phyloP scores from a whole-genome alignment of 306 rosid species.

The Pachyrhizus erosus region DNA sequence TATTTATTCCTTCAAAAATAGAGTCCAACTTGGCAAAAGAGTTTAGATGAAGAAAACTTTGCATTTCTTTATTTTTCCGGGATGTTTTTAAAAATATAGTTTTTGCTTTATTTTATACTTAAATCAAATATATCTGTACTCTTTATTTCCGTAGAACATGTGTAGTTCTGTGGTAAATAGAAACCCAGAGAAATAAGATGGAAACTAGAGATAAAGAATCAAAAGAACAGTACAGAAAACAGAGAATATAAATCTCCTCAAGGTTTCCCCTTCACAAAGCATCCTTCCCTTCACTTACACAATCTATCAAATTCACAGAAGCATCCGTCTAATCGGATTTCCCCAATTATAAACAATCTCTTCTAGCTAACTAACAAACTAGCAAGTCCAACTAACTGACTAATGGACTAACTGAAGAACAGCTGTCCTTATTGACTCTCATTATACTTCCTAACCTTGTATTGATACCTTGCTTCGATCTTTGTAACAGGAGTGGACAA shows the following conservation, averaged over 20 bases:
- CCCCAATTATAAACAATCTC: neutral
- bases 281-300: neutral
- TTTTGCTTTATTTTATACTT: neutral
- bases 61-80: neutral
- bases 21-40: neutral
- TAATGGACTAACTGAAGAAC: neutral
- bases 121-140: neutral
- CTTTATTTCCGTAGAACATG: neutral
- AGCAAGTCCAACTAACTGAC: neutral
- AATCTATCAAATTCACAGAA: neutral
- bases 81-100: neutral
- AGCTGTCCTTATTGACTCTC: neutral
- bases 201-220: neutral
- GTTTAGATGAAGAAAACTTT: constrained; percentile 21
- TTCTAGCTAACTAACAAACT: neutral
- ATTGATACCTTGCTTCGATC: constrained; percentile 11
- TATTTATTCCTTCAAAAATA: constrained; percentile 15
- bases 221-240: neutral
- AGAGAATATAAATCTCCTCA: neutral
- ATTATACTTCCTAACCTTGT: neutral
- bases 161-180: neutral
- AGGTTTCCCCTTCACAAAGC: neutral
- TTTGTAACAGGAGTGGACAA: constrained; percentile 69
- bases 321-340: neutral
- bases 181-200: neutral